Evolutionary conservation across 192 early-diverging fungal species (phyloP).

Genomic region (Backusella westeae): DNA sequence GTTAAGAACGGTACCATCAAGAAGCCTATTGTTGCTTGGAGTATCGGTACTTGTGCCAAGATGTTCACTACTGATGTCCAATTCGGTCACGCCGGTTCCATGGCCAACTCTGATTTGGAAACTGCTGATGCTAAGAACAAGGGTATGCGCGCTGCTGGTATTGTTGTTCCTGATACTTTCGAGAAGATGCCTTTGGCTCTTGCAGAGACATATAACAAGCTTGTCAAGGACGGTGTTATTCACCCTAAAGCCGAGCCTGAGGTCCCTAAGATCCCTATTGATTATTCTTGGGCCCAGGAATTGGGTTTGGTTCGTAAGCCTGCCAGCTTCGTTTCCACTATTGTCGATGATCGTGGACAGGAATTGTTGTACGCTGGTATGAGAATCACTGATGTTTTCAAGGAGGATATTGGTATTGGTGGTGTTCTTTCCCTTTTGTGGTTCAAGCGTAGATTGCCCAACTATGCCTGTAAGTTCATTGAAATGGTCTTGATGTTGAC

Average conservation of each 20-base stretch:
- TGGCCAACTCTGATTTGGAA: constrained; percentile 95
- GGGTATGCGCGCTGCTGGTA: constrained; percentile 81
- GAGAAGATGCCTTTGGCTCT: constrained; percentile 88
- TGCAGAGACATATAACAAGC: constrained; percentile 70
- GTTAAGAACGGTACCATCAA: constrained; percentile 85
- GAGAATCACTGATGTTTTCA: constrained; percentile 98
- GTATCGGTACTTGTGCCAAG: constrained; percentile 98
- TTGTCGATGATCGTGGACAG: constrained; percentile 98
- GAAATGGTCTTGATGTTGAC: constrained; percentile 99
- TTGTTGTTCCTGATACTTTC: constrained; percentile 93
- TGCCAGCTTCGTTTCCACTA: constrained; percentile 97
- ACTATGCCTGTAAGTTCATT: constrained; percentile 95
- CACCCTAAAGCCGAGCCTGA: constrained; percentile 82
- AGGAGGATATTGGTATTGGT: constrained; percentile 98
- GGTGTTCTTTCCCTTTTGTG: constrained; percentile 95
- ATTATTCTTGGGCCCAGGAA: constrained; percentile 99
- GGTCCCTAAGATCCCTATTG: constrained; percentile 96
- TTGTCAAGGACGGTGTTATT: constrained; percentile 73
- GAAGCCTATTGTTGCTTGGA: constrained; percentile 99
- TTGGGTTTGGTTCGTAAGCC: constrained; percentile 98
- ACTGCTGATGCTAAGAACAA: constrained; percentile 97
- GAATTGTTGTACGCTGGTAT: constrained; percentile 98
- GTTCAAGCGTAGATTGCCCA: constrained; percentile 97
- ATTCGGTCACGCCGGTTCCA: constrained; percentile 97
- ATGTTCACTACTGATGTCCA: constrained; percentile 99